phyloP scores from a whole-genome alignment of 805 yeast species.

The Candida palmyrensis region DNA sequence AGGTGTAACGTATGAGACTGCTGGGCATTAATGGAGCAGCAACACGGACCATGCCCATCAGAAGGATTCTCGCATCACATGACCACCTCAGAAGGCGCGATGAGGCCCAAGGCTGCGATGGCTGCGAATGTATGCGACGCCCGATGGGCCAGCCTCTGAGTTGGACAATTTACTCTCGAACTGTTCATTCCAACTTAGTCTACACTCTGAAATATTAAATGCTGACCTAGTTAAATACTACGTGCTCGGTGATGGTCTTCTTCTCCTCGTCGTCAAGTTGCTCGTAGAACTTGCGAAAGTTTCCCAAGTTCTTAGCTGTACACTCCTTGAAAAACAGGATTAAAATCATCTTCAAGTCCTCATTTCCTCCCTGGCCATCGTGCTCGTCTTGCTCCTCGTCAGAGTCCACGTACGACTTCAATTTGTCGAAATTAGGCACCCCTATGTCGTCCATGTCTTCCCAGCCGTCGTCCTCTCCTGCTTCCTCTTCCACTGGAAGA shows the following conservation, averaged over 20 bases:
- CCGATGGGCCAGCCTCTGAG: too few relatives aligned
- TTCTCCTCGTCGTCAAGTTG: slow-evolving; percentile 49
- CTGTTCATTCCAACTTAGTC: too few relatives aligned
- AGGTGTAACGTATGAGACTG: too few relatives aligned
- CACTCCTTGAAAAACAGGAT: slow-evolving; percentile 53
- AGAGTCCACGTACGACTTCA: slow-evolving; percentile 51
- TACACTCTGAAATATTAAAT: too few relatives aligned
- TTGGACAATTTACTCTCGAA: too few relatives aligned
- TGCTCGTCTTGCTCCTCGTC: slow-evolving; percentile 36
- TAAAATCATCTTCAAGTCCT: slow-evolving; percentile 36
- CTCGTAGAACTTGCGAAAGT: slow-evolving; percentile 50
- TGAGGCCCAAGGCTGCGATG: too few relatives aligned
- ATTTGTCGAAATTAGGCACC: slow-evolving; percentile 56
- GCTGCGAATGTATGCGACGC: too few relatives aligned
- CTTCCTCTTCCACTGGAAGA: slow-evolving; percentile 28
- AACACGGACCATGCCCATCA: too few relatives aligned
- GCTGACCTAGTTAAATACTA: slow-evolving; percentile 36
- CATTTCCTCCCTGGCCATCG: slow-evolving; percentile 25
- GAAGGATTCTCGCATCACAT: too few relatives aligned
- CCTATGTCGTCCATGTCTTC: slow-evolving; percentile 71
- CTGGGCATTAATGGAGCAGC: too few relatives aligned
- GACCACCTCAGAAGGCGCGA: too few relatives aligned
- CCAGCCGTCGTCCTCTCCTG: slow-evolving; percentile 59
- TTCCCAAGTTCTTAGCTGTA: slow-evolving; percentile 42
- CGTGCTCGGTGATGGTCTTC: slow-evolving; percentile 44